Evolutionary conservation across 2,329 filamentous ascomycete species (phyloP).

Genomic region (Aspergillus niger): DNA sequence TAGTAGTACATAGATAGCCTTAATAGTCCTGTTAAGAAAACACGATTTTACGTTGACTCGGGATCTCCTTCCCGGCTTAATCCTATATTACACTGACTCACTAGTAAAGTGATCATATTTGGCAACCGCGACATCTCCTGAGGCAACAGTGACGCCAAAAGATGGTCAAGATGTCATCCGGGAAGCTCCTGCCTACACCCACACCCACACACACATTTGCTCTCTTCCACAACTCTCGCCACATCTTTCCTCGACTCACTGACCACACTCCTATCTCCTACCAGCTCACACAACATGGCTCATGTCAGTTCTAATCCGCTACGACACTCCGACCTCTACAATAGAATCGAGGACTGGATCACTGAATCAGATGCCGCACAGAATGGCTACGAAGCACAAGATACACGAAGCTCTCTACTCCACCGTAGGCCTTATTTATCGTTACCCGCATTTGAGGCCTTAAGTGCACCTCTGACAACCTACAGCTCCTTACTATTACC

Average conservation of each 20-base stretch:
- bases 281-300: not conserved
- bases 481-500: too few relatives aligned
- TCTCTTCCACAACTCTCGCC: not conserved
- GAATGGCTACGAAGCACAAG: not conserved
- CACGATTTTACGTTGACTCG: not conserved
- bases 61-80: not conserved
- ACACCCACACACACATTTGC: not conserved
- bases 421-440: not conserved
- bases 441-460: not conserved
- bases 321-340: not conserved
- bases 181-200: not conserved
- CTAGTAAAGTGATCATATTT: not conserved
- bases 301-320: not conserved
- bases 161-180: not conserved
- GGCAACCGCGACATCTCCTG: conserved; percentile 1
- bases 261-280: not conserved
- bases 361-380: not conserved
- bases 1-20: too few relatives aligned
- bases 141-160: not conserved
- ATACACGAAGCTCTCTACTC: not conserved
- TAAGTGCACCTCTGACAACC: too few relatives aligned
- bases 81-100: too few relatives aligned
- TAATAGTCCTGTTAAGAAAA: too few relatives aligned
- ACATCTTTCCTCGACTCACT: too few relatives aligned
- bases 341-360: not conserved